A percentile compares a stretch with the other conserved stretches of the same genome.
Evolutionary conservation across 139 green algal genomes (phyloP).

Genomic region (Auxenochlorella protothecoides): DNA sequence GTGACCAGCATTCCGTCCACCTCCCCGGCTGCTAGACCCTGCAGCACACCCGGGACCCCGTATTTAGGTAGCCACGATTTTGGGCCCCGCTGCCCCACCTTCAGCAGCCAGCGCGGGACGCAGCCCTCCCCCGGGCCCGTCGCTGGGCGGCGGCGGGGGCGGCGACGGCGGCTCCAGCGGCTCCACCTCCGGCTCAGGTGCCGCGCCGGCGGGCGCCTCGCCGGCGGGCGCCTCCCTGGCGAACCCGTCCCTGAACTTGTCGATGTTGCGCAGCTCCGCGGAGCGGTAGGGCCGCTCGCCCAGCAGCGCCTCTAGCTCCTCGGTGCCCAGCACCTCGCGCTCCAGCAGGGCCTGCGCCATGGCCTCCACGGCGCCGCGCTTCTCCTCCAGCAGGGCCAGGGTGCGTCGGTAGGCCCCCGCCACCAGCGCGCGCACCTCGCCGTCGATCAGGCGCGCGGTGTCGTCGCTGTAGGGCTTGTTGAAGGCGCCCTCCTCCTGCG

Average conservation of each 20-base stretch:
- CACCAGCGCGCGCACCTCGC: conserved; percentile 81
- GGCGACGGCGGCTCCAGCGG: not conserved
- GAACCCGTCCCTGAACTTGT: conserved; percentile 58
- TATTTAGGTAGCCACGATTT: too few species aligned
- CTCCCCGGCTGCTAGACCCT: too few species aligned
- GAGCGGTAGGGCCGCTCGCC: conserved; percentile 78
- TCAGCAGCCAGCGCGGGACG: too few species aligned
- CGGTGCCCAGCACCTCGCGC: conserved; percentile 69
- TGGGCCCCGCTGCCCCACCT: too few species aligned
- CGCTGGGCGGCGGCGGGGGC: conserved; percentile 3
- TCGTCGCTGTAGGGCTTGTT: conserved; percentile 93
- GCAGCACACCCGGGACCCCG: too few species aligned
- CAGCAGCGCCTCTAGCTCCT: conserved; percentile 83
- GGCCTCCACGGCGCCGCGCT: conserved; percentile 65
- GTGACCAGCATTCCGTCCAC: too few species aligned
- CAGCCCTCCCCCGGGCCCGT: conserved; percentile 1
- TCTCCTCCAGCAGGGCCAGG: conserved; percentile 69
- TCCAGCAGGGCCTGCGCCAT: conserved; percentile 65
- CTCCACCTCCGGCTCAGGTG: not conserved
- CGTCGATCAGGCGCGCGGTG: conserved; percentile 91
- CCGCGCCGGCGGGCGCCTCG: too few species aligned
- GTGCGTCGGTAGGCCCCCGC: conserved; percentile 75
- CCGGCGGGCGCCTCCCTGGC: too few species aligned
- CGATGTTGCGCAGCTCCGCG: conserved; percentile 90
- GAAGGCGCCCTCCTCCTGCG: conserved; percentile 68